These are phyloP conservation scores for Tetrapisispora fleetii DNA, from an alignment of 805 yeast genomes.

Conservation along the genomic window DNA sequence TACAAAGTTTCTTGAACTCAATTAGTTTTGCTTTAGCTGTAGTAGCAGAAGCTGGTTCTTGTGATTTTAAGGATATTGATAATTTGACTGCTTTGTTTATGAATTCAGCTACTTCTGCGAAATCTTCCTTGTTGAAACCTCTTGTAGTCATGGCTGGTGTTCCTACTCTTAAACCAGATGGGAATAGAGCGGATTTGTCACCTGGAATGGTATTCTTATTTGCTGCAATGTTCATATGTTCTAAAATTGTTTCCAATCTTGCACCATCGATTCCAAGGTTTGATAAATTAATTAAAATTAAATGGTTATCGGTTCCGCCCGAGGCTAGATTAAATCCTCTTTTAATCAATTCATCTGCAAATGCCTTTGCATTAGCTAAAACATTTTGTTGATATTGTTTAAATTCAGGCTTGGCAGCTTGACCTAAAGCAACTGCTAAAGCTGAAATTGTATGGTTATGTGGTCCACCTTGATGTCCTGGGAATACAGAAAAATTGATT, in stretches of 20 bases:
- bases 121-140: slow-evolving; percentile 74
- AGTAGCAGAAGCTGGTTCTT: slow-evolving; percentile 46
- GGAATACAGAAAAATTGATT: slow-evolving; percentile 95
- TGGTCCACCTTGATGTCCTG: slow-evolving; percentile 99
- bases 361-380: slow-evolving; percentile 66
- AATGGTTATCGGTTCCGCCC: slow-evolving; percentile 90
- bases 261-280: slow-evolving; percentile 84
- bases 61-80: slow-evolving; percentile 49
- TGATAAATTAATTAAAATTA: slow-evolving; percentile 76
- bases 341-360: slow-evolving; percentile 55
- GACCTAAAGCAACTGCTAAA: slow-evolving; percentile 88
- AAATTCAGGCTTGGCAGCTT: slow-evolving; percentile 82
- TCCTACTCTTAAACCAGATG: slow-evolving; percentile 94
- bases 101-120: slow-evolving; percentile 67
- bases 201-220: slow-evolving; percentile 96
- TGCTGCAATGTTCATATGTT: slow-evolving; percentile 84
- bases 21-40: slow-evolving; percentile 57
- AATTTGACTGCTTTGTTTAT: slow-evolving; percentile 71
- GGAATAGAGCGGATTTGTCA: slow-evolving; percentile 90
- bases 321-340: slow-evolving; percentile 74
- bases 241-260: slow-evolving; percentile 82
- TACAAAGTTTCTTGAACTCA: slow-evolving; percentile 63
- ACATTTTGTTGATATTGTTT: slow-evolving; percentile 77
- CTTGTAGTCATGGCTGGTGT: slow-evolving; percentile 99
- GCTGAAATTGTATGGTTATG: slow-evolving; percentile 98